Conservation (phyloP, 2,329 filamentous ascomycete species). For the Paraphaeosphaeria sporulosa region DNA sequence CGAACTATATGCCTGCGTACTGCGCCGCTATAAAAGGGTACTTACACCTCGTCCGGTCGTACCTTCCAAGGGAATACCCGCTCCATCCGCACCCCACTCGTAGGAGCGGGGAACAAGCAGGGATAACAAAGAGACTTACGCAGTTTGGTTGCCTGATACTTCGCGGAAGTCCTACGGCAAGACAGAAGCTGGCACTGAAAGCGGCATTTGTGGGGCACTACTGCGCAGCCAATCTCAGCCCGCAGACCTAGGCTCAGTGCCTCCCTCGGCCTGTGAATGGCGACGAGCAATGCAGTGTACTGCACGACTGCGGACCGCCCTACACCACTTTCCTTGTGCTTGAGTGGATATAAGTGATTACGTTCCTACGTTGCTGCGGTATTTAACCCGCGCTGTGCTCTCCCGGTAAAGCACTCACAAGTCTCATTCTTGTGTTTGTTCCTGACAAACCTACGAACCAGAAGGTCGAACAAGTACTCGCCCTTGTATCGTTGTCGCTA, state of each 20-base stretch:
- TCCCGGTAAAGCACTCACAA: background rate
- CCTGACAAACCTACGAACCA: background rate
- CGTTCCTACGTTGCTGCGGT: background rate
- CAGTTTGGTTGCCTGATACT: slow-evolving; percentile 1
- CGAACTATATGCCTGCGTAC: background rate
- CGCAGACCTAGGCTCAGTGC: background rate
- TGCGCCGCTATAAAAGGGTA: background rate
- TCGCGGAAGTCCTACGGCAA: background rate
- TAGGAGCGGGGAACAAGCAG: slow-evolving; percentile 10
- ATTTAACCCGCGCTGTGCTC: background rate
- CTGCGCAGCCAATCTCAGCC: slow-evolving; percentile 7
- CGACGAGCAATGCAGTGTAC: background rate
- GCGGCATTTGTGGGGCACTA: slow-evolving; percentile 6
- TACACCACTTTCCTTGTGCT: background rate
- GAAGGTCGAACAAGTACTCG: slow-evolving; percentile 13
- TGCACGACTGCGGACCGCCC: background rate
- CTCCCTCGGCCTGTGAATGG: slow-evolving; percentile 3
- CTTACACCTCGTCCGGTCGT: background rate
- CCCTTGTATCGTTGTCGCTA: slow-evolving; percentile 3
- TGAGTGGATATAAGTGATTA: background rate
- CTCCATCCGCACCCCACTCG: slow-evolving; percentile 10
- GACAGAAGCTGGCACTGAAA: background rate
- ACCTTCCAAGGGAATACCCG: background rate
- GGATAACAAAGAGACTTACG: slow-evolving; percentile 1
- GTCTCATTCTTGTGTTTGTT: background rate